These are phyloP conservation scores for Rhizophagus sp. DNA, from an alignment of 192 early-diverging fungal genomes.

Conservation along the genomic window DNA sequence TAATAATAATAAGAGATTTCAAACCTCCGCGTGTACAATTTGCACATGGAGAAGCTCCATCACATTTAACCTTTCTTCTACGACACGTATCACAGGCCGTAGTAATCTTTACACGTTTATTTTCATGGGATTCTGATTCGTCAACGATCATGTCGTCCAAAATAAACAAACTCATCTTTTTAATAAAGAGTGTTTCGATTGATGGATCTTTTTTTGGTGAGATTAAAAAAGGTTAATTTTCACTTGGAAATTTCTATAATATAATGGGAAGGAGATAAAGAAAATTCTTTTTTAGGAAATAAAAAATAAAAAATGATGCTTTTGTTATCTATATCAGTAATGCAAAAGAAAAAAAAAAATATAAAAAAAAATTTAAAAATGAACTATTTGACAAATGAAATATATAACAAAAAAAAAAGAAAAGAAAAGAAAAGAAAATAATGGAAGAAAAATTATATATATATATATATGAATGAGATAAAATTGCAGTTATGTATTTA, in stretches of 20 bases:
- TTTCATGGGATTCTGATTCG: slow-evolving; percentile 26
- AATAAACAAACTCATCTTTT: slow-evolving; percentile 16
- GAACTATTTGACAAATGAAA: not conserved
- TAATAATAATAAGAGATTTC: not conserved
- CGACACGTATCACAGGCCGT: slow-evolving; percentile 47
- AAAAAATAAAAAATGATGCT: not conserved
- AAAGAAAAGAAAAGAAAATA: not conserved
- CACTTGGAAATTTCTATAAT: not conserved
- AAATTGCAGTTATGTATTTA: not conserved
- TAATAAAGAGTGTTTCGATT: too few relatives aligned
- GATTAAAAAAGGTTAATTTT: not conserved
- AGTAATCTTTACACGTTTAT: slow-evolving; percentile 48
- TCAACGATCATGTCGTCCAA: slow-evolving; percentile 30
- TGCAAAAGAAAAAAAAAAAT: not conserved
- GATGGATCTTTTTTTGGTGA: not conserved
- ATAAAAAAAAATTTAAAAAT: not conserved
- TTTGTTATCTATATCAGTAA: not conserved
- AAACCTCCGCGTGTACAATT: slow-evolving; percentile 37
- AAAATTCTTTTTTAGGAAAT: not conserved
- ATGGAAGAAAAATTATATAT: not conserved
- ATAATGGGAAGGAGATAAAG: not conserved
- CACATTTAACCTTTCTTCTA: slow-evolving; percentile 47
- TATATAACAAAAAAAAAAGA: not conserved
- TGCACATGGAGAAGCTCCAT: slow-evolving; percentile 42
- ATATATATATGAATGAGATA: not conserved